Percentiles rank a stretch among this genome's conserved stretches.
Conservation (phyloP, 345 rosid genomes). For the Brassica juncea region DNA sequence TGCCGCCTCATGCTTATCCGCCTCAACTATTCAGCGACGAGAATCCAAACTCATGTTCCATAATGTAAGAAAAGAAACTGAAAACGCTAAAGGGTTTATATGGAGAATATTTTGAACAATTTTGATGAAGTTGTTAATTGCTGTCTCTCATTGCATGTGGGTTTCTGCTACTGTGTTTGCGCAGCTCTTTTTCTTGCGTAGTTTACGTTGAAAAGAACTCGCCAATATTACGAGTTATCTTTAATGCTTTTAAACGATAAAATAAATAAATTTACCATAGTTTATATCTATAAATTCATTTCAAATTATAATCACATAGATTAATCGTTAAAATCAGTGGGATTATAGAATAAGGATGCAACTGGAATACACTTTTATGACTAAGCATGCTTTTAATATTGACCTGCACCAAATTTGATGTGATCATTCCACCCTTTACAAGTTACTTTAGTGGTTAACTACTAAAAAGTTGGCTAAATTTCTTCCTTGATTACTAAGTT, state of each 20-base stretch:
- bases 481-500: background rate
- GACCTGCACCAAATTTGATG: background rate
- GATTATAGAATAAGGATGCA: background rate
- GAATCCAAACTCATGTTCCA: slow-evolving; percentile 85
- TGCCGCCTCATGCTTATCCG: background rate
- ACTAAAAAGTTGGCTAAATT: background rate
- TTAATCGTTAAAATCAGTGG: background rate
- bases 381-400: background rate
- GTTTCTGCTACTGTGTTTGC: background rate
- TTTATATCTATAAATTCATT: background rate
- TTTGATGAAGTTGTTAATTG: slow-evolving; percentile 28
- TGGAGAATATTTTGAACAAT: slow-evolving; percentile 33
- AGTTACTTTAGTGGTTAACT: background rate
- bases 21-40: slow-evolving; percentile 79
- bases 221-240: background rate
- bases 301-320: background rate
- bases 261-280: background rate
- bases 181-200: slow-evolving; percentile 25
- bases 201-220: slow-evolving; percentile 4
- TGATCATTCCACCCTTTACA: background rate
- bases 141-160: slow-evolving; percentile 25
- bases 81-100: slow-evolving; percentile 18
- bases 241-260: slow-evolving; percentile 12
- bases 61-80: slow-evolving; percentile 52
- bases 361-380: no score